Base-by-base conservation (phyloP, 1,139 yeast genomes). In the Debaryomyces fabryi region DNA sequence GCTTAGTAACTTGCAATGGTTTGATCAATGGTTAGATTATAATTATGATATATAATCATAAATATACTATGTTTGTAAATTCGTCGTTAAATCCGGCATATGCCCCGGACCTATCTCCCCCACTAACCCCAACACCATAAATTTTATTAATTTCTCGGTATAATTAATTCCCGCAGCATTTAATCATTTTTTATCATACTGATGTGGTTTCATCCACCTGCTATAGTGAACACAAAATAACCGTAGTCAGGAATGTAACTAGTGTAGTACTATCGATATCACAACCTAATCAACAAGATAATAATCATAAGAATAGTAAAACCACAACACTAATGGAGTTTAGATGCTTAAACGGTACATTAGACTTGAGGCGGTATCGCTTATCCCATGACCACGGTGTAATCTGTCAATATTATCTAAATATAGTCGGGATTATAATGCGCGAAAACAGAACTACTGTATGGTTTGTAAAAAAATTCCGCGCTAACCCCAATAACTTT, bases 1-100 rank as follows among this genome's bases (percentile, higher is more conserved):
- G 38, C 58, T 78, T 37, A 74, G 78, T 6, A 79, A 77, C 52
- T 59, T 81, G 47, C 78, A 73, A 52, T 81, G 86, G 86, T 81
- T 81, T 53, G 83, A 81, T 56, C 81, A 79, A 55, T 75, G 79
- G 79, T 56, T 71, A 33, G 75, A 70, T 47, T 64, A 67, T 46
- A 58, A 61, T 40, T 57, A 60, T 47, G 68, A 67, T 35, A 44
- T 56, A n/a, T 57, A 49, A 40, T 16, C 7, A 3, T 4, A 4
- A 16, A 16, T 6, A 18, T 30, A 39, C 7, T 29, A 16, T 25
- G 9, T 6, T 30, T 27, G 10, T 27, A 4, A 39, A 2, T 12
- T n/a, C n/a, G 3, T 29, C 29, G 16, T 20, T 24, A 39, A 15
- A 21, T 8, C 21, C 35, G 38, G 38, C n/a, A 21, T 35, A 20